phyloP scores from a whole-genome alignment of 352 stramenopile genomes.

The Phytophthora hybrid region DNA sequence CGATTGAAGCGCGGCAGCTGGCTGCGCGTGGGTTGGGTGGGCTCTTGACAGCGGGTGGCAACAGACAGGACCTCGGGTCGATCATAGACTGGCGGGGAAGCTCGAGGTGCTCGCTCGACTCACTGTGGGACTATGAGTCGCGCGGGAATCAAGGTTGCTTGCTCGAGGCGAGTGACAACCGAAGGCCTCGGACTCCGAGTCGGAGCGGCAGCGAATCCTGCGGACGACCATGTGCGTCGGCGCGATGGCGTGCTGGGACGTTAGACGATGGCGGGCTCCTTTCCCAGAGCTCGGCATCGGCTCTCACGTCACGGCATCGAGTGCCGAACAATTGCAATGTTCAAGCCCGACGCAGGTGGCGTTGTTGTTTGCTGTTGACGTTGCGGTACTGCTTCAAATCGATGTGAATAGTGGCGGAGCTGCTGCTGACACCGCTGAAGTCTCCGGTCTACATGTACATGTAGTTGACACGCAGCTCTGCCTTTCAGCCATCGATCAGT shows the following conservation, averaged over 20 bases:
- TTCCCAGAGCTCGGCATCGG: constrained; percentile 19
- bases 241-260: constrained; percentile 28
- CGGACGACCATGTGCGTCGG: constrained; percentile 21
- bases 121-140: constrained; percentile 36
- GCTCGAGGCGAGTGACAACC: constrained; percentile 36
- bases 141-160: constrained; percentile 37
- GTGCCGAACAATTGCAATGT: constrained; percentile 4
- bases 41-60: constrained; percentile 29
- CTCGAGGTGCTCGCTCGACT: constrained; percentile 7
- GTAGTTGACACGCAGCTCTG: background rate
- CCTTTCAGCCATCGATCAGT: background rate
- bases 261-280: constrained; percentile 37
- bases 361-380: background rate
- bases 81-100: constrained; percentile 33
- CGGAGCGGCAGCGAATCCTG: constrained; percentile 3
- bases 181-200: background rate
- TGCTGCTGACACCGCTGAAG: background rate
- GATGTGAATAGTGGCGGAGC: background rate
- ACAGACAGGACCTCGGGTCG: constrained; percentile 26
- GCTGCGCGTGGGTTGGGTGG: constrained; percentile 19
- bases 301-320: constrained; percentile 5
- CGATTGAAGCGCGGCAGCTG: constrained; percentile 44
- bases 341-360: background rate
- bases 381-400: background rate
- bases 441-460: background rate